phyloP scores from a whole-genome alignment of 2,329 filamentous ascomycete genomes.

The Dactylellina cionopaga region DNA sequence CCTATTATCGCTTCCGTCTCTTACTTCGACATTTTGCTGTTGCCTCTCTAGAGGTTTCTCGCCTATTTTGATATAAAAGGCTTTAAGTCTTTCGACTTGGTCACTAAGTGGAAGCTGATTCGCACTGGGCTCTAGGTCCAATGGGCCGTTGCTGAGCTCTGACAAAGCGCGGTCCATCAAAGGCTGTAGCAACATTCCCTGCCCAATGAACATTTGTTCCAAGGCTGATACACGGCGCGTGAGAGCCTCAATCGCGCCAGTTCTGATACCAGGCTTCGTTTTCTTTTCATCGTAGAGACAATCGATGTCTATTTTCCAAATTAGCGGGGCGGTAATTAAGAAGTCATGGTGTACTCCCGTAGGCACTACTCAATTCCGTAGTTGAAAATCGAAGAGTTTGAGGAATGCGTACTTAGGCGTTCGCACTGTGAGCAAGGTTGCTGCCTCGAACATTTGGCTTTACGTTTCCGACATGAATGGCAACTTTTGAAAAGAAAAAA shows the following conservation, averaged over 20 bases:
- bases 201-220: slow-evolving; percentile 3
- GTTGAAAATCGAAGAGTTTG: not conserved
- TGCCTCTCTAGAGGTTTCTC: too few species aligned
- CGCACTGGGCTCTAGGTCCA: not conserved
- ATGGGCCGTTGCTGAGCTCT: not conserved
- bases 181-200: not conserved
- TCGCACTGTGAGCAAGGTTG: not conserved
- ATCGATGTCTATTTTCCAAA: not conserved
- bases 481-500: not conserved
- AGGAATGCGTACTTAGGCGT: not conserved
- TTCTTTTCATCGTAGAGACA: slow-evolving; percentile 2
- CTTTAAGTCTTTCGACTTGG: not conserved
- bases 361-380: too few species aligned
- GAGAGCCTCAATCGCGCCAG: not conserved
- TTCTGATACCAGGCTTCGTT: not conserved
- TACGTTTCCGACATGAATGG: slow-evolving; percentile 1
- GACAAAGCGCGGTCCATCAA: not conserved
- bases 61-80: not conserved
- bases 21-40: not conserved
- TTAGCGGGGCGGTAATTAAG: too few species aligned
- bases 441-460: slow-evolving; percentile 4
- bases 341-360: too few species aligned
- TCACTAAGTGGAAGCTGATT: not conserved
- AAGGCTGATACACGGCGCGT: not conserved
- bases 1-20: not conserved